phyloP scores from a whole-genome alignment of 2,329 filamentous ascomycete genomes.

The Sclerotinia subarctica region DNA sequence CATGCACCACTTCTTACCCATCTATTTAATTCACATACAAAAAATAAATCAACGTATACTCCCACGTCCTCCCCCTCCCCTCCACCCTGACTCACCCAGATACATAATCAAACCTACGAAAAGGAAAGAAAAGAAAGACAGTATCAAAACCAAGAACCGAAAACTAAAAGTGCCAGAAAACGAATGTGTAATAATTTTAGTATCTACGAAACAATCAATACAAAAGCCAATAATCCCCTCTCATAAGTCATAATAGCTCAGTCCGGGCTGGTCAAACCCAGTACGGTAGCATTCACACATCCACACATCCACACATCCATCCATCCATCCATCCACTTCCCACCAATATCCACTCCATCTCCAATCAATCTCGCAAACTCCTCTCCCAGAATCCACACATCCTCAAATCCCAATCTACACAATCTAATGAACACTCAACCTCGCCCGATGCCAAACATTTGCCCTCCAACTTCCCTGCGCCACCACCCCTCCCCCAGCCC shows the following conservation, averaged over 20 bases:
- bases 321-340: no score
- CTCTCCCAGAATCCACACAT: background rate
- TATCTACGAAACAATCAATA: background rate
- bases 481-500: slow-evolving; percentile 16
- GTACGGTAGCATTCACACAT: background rate
- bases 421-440: slow-evolving; percentile 32
- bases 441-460: slow-evolving; percentile 35
- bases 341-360: no score
- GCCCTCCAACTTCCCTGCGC: slow-evolving; percentile 25
- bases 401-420: background rate
- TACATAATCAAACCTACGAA: no score
- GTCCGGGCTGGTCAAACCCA: no score
- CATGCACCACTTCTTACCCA: no score
- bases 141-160: no score
- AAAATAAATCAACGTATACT: no score
- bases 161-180: background rate
- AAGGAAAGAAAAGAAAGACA: no score
- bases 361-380: no score
- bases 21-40: no score
- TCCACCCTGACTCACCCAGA: no score
- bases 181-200: background rate
- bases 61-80: no score
- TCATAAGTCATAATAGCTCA: background rate
- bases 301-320: background rate
- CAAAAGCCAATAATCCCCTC: background rate